These are phyloP conservation scores for Monosporozyma solicola DNA, from an alignment of 805 yeast species.

Conservation along the genomic window DNA sequence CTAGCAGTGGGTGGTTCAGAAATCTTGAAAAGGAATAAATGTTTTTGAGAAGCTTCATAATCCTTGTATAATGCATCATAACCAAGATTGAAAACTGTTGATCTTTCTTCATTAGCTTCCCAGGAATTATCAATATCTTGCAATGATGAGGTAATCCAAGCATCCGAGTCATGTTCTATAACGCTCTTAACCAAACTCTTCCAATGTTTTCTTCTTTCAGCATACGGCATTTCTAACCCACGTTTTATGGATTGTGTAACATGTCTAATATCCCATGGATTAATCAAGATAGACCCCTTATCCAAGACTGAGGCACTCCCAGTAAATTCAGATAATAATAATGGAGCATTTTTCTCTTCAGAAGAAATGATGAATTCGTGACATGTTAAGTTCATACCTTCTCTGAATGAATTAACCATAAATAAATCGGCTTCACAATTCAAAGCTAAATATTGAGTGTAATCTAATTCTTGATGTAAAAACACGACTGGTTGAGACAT, in stretches of 20 bases:
- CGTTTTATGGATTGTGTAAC: constrained; percentile 53
- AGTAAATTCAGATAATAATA: constrained; percentile 84
- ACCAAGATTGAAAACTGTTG: constrained; percentile 28
- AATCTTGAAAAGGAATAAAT: constrained; percentile 40
- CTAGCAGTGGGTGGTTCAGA: constrained; percentile 54
- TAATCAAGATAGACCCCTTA: constrained; percentile 64
- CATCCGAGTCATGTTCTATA: constrained; percentile 54
- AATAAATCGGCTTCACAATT: constrained; percentile 80
- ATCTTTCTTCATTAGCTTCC: constrained; percentile 39
- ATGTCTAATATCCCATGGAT: constrained; percentile 80
- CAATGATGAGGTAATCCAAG: constrained; percentile 62
- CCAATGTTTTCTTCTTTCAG: constrained; percentile 61
- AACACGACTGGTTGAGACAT: constrained; percentile 76
- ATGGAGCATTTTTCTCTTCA: constrained; percentile 61
- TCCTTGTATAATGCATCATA: constrained; percentile 21
- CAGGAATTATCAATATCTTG: constrained; percentile 43
- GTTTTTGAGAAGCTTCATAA: constrained; percentile 28
- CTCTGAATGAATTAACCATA: constrained; percentile 84
- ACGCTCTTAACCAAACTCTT: constrained; percentile 48
- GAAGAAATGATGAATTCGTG: constrained; percentile 86
- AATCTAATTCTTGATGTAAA: constrained; percentile 80
- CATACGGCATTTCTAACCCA: constrained; percentile 56
- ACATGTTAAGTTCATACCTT: constrained; percentile 94
- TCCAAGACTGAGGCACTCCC: constrained; percentile 80
- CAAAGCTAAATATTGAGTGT: constrained; percentile 81